These are phyloP conservation scores for Apiotrichum siamense DNA, from an alignment of 1,284 basidiomycete genomes.

Conservation along the genomic window DNA sequence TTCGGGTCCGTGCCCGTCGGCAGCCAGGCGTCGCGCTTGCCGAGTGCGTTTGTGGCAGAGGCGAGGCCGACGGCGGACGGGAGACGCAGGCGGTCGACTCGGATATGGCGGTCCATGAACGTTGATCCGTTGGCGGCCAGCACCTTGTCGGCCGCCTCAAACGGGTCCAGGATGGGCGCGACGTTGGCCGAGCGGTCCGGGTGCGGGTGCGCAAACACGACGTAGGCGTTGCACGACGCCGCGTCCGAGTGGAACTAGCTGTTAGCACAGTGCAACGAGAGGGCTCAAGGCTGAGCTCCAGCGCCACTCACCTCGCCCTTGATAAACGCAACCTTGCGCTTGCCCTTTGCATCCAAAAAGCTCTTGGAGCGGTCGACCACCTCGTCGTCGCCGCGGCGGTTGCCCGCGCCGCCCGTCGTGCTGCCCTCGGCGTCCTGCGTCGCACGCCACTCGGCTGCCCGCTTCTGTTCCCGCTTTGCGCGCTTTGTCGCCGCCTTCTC, in stretches of 20 bases:
- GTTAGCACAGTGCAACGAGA: constrained; percentile 8
- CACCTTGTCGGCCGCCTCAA: constrained; percentile 61
- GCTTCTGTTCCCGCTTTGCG: constrained; percentile 47
- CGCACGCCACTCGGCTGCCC: constrained; percentile 59
- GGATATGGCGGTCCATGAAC: constrained; percentile 69
- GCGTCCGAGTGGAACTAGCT: constrained; percentile 60
- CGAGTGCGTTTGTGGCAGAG: constrained; percentile 33
- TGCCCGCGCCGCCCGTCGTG: constrained; percentile 49
- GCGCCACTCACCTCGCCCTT: constrained; percentile 60
- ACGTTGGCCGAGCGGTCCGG: constrained; percentile 53
- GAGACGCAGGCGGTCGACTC: constrained; percentile 63
- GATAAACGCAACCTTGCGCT: constrained; percentile 92
- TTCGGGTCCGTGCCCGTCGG: constrained; percentile 60
- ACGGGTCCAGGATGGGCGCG: constrained; percentile 64
- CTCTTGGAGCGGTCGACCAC: constrained; percentile 40
- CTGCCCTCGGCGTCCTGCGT: constrained; percentile 43
- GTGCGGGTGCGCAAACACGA: constrained; percentile 71
- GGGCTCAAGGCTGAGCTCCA: too few relatives aligned
- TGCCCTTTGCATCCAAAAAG: constrained; percentile 74
- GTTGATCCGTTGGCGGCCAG: constrained; percentile 64
- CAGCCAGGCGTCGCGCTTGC: constrained; percentile 39
- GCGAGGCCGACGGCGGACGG: constrained; percentile 34
- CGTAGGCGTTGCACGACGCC: constrained; percentile 71
- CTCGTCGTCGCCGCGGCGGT: constrained; percentile 43
- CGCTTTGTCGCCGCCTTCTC: constrained; percentile 32